Conservation (phyloP, 768 basidiomycete species). For the Termitomyces heimii region DNA sequence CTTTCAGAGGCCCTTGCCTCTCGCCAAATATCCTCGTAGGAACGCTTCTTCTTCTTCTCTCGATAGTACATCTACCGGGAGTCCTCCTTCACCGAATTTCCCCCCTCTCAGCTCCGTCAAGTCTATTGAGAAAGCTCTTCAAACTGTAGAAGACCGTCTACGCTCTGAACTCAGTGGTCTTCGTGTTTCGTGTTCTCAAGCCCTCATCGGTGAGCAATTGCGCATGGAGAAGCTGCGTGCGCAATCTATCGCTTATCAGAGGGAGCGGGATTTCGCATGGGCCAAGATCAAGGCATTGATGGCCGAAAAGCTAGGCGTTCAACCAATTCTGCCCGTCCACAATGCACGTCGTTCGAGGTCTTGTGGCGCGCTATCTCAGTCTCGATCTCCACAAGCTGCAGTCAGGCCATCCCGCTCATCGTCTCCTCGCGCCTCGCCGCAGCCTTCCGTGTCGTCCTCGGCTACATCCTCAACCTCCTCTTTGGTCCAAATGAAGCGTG, state of each 20-base stretch:
- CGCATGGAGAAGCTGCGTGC: slow-evolving; percentile 23
- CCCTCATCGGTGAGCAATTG: slow-evolving; percentile 24
- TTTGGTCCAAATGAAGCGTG: background rate
- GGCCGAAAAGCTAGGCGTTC: slow-evolving; percentile 11
- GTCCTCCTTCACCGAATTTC: background rate
- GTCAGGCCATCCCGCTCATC: background rate
- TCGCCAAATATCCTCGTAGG: background rate
- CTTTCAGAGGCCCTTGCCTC: background rate
- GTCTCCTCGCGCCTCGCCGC: background rate
- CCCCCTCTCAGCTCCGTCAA: background rate
- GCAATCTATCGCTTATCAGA: slow-evolving; percentile 23
- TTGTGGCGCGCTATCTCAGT: background rate
- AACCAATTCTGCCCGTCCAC: background rate
- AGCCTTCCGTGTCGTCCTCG: background rate
- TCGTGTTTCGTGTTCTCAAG: slow-evolving; percentile 23
- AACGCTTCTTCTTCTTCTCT: background rate
- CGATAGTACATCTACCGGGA: background rate
- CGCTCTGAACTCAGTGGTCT: slow-evolving; percentile 24
- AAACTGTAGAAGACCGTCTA: slow-evolving; percentile 21
- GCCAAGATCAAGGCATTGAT: slow-evolving; percentile 23
- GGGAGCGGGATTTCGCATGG: slow-evolving; percentile 28
- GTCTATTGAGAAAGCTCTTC: slow-evolving; percentile 25
- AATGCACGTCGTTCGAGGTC: slow-evolving; percentile 1
- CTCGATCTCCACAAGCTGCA: background rate
- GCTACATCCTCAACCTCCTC: background rate